These are phyloP conservation scores for Volvox africanus DNA, from an alignment of 139 green algal species.

Conservation along the genomic window DNA sequence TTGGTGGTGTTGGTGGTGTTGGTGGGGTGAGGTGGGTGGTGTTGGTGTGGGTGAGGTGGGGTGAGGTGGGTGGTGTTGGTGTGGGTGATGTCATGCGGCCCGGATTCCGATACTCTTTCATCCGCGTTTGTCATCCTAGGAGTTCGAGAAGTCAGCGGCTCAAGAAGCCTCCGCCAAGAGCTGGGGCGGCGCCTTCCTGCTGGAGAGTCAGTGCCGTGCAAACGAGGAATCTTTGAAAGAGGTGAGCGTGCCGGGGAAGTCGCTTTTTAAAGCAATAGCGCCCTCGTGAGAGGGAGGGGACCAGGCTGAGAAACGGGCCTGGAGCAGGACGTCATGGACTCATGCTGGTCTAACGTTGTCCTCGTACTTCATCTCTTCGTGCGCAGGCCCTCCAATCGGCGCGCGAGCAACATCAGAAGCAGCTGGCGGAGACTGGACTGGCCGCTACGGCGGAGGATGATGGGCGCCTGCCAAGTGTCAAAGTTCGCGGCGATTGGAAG, in stretches of 20 bases:
- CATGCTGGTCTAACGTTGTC: not conserved
- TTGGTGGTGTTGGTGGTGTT: not conserved
- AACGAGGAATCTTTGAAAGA: not conserved
- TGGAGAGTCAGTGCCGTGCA: not conserved
- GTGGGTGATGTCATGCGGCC: not conserved
- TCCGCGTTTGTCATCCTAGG: not conserved
- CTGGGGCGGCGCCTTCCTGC: not conserved
- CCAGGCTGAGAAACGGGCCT: no score
- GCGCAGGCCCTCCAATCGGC: not conserved
- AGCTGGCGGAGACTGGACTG: not conserved
- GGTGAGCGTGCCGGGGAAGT: not conserved
- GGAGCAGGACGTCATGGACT: not conserved
- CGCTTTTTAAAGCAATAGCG: no score
- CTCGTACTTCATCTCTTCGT: not conserved
- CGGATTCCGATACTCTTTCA: not conserved
- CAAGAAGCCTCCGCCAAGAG: not conserved
- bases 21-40: not conserved
- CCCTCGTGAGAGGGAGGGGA: not conserved
- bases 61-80: not conserved
- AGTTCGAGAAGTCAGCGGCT: not conserved
- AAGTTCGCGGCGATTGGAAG: not conserved
- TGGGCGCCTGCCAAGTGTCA: not conserved
- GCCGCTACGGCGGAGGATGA: not conserved
- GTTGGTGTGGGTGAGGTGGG: not conserved
- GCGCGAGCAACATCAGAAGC: not conserved